These are phyloP conservation scores for Aspergillus sp. DNA, from an alignment of 2,329 filamentous ascomycete species.

Conservation along the genomic window DNA sequence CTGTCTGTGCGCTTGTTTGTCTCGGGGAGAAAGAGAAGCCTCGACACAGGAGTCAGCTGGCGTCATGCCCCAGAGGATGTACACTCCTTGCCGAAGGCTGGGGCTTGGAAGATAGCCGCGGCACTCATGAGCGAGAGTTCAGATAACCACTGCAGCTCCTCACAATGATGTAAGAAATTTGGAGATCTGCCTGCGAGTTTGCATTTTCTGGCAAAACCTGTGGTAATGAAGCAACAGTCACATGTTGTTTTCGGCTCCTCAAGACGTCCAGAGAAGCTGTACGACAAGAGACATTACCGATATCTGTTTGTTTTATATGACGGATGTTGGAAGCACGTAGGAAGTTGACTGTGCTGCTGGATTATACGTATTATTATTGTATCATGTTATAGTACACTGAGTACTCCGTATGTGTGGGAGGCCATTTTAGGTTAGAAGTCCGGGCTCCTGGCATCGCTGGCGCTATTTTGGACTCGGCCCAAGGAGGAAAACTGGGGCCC, in stretches of 20 bases:
- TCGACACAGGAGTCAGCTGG: neutral
- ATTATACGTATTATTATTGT: neutral
- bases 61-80: constrained; percentile 2
- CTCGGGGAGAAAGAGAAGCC: neutral
- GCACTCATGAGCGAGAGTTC: neutral
- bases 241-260: neutral
- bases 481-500: neutral
- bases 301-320: neutral
- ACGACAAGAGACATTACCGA: neutral
- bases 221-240: neutral
- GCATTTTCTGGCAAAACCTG: neutral
- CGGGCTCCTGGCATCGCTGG: neutral
- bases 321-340: neutral
- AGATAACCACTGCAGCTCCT: neutral
- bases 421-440: neutral
- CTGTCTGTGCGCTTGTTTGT: constrained; percentile 19
- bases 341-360: no score
- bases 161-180: neutral
- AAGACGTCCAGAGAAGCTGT: neutral
- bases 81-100: neutral
- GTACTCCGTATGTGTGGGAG: neutral
- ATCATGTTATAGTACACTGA: neutral
- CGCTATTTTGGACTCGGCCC: constrained; percentile 3
- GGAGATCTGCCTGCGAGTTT: neutral
- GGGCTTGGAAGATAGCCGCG: neutral